phyloP scores from a whole-genome alignment of 371 early-diverging fungal genomes.

The Capillidium heterosporum region DNA sequence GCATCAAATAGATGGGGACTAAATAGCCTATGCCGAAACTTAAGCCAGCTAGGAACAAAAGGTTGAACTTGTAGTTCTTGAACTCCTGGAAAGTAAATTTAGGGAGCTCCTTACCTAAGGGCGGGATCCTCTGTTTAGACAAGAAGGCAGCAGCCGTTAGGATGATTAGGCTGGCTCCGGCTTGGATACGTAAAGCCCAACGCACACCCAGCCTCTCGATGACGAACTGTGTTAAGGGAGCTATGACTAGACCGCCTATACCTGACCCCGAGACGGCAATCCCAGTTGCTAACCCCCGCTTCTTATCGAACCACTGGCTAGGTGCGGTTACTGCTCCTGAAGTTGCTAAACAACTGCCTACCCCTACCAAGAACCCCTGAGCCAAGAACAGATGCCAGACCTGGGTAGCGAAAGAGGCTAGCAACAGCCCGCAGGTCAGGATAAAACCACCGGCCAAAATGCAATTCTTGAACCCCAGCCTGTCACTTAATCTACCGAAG shows the following conservation, averaged over 20 bases:
- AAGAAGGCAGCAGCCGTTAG: neutral
- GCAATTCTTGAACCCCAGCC: neutral
- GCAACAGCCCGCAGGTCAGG: neutral
- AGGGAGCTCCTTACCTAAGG: neutral
- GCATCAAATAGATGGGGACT: too few relatives aligned
- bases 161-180: neutral
- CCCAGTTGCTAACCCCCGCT: conserved; percentile 58
- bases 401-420: conserved; percentile 6
- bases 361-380: conserved; percentile 48
- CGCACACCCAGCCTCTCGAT: conserved; percentile 18
- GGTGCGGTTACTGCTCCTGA: conserved; percentile 41
- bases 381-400: conserved; percentile 35
- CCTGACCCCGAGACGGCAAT: conserved; percentile 48
- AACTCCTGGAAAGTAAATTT: too few relatives aligned
- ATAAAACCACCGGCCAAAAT: neutral
- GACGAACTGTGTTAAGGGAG: conserved; percentile 24
- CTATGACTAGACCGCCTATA: conserved; percentile 34
- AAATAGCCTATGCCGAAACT: too few relatives aligned
- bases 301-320: conserved; percentile 50
- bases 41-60: too few relatives aligned
- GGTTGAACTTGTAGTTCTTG: too few relatives aligned
- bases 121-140: neutral
- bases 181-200: conserved; percentile 20
- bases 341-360: conserved; percentile 33
- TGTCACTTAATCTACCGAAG: neutral